These are phyloP conservation scores for Cladophialophora carrionii DNA, from an alignment of 2,329 filamentous ascomycete species.

Conservation along the genomic window DNA sequence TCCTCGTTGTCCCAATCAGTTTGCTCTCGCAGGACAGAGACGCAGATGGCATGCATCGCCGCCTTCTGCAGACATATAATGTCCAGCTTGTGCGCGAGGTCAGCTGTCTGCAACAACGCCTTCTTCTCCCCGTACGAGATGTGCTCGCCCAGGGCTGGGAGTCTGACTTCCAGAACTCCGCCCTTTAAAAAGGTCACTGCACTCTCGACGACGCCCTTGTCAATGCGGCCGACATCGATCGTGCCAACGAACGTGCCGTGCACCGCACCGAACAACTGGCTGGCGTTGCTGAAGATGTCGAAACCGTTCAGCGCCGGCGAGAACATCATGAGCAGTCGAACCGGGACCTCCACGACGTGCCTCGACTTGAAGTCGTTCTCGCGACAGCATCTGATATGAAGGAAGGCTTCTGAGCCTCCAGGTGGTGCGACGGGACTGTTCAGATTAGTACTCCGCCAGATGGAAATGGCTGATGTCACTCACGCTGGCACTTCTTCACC, in stretches of 20 bases:
- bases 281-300: not conserved
- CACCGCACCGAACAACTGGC: not conserved
- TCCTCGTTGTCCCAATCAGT: not conserved
- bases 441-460: not conserved
- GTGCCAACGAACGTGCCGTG: not conserved
- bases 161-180: not conserved
- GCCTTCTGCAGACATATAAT: not conserved
- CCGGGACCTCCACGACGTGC: not conserved
- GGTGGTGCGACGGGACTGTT: not conserved
- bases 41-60: not conserved
- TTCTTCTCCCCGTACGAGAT: not conserved
- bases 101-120: not conserved
- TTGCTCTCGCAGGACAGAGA: not conserved
- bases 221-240: not conserved
- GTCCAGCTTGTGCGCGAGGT: slow-evolving; percentile 3
- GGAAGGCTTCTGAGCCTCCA: not conserved
- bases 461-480: not conserved
- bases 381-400: not conserved
- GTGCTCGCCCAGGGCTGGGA: not conserved
- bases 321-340: not conserved
- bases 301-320: not conserved
- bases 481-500: not conserved
- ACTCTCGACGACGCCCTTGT: not conserved
- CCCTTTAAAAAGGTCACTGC: slow-evolving; percentile 5
- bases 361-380: not conserved